Base-by-base conservation (phyloP, 768 basidiomycete species). In the Vararia minispora region DNA sequence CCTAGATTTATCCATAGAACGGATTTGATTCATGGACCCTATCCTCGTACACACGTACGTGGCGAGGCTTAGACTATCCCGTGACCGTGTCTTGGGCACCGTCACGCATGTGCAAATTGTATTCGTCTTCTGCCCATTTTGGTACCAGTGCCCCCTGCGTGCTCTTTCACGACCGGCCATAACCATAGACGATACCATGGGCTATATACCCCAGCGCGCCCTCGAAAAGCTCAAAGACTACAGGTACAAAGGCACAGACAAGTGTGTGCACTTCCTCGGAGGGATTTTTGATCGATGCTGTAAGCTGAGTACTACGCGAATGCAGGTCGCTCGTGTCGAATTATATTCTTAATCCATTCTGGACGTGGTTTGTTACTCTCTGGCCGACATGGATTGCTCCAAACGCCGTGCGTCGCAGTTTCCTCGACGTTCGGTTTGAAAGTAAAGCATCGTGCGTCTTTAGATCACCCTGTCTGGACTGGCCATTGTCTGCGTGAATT, bases 401-500 rank as follows among this genome's bases (percentile, higher is more conserved):
- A 2, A 97, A 97, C 57, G 81, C 81, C 9, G 91, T 92, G 51
- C 40, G 80, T 65, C 20, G 5, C 33, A 3, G 21, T 17, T 8
- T 21, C 22, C 10, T 16, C 1, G 20, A 6, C 14, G 13, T 38
- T 5, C 21, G 13, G 24, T 4, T 20, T 12, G 23, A 3, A 7
- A 44, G 20, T 49, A 28, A 36, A 9, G 16, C 33, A 33, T 14
- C 28, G 27, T 21, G 9, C 11, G 21, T 21, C n/a, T n/a, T 8
- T 40, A 95, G 91, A 94, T 97, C 51, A 97, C 91, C 1, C 68
- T 92, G 20, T 73, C 78, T 0, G 95, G 95, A 14, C 72, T 97
- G 1, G 60, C 56, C 17, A 76, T 95, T 40, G 82, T 98, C 44
- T 62, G 83, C 42, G 43, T 83, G 53, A 98, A 99, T 63, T 83